Evolutionary conservation across 345 rosid genomes (phyloP).

Genomic region (Aegle marmelos): DNA sequence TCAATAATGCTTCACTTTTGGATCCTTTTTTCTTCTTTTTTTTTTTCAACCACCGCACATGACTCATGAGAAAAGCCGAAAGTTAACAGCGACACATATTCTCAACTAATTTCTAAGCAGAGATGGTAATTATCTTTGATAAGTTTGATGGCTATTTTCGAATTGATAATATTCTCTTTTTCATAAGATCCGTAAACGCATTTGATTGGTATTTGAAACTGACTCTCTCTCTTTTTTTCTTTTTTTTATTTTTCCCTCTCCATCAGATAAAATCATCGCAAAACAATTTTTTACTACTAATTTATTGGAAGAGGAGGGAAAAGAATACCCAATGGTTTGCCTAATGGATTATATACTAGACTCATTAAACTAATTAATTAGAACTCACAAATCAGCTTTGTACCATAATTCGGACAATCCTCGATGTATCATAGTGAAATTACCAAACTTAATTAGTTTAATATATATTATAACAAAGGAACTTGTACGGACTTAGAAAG

Average conservation of each 20-base stretch:
- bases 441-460: no score
- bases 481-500: neutral
- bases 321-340: no score
- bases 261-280: no score
- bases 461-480: no score
- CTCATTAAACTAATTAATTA: no score
- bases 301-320: no score
- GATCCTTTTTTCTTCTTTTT: neutral
- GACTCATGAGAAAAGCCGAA: constrained; percentile 34
- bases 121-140: neutral
- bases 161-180: neutral
- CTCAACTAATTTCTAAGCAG: neutral
- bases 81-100: constrained; percentile 17
- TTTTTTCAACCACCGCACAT: constrained; percentile 34
- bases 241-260: no score
- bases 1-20: constrained; percentile 19
- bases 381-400: no score
- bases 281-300: no score
- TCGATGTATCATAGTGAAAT: neutral
- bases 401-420: neutral
- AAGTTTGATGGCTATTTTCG: neutral
- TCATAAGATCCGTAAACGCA: neutral
- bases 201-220: no score
- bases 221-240: no score
- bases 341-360: no score